Conservation (phyloP, 345 rosid species). For the Eutrema heterophyllum region DNA sequence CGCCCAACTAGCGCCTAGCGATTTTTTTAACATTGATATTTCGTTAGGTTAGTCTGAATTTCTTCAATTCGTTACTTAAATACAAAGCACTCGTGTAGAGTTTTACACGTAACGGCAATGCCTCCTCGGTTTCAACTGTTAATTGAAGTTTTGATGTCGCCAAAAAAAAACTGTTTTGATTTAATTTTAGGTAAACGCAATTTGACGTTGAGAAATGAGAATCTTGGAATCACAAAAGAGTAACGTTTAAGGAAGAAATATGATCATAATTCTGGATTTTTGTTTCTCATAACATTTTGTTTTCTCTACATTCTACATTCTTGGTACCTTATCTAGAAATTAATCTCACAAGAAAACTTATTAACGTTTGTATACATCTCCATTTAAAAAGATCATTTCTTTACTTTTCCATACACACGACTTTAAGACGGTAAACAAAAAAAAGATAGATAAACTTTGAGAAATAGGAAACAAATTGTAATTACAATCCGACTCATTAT, state of each 20-base stretch:
- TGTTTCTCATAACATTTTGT: no score
- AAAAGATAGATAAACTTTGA: neutral
- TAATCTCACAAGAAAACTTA: neutral
- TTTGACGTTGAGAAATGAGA: neutral
- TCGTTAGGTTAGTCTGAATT: neutral
- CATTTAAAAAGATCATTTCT: neutral
- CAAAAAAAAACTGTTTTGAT: neutral
- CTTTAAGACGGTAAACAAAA: neutral
- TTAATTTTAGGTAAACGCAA: neutral
- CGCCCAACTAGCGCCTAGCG: no score
- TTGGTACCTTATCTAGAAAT: no score
- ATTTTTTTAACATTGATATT: no score
- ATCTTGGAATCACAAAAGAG: slow-evolving; percentile 22
- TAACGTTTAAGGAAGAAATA: slow-evolving; percentile 15
- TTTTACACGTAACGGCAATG: neutral
- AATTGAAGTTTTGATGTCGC: neutral
- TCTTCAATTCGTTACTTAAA: neutral
- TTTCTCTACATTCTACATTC: no score
- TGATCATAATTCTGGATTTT: neutral
- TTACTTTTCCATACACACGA: neutral
- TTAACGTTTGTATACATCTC: neutral
- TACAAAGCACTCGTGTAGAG: slow-evolving; percentile 9
- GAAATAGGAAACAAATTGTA: neutral
- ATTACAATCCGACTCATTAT: slow-evolving; percentile 12
- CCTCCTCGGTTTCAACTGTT: neutral